Base-by-base conservation (phyloP, 2,329 filamentous ascomycete genomes). In the Aspergillus sergii region DNA sequence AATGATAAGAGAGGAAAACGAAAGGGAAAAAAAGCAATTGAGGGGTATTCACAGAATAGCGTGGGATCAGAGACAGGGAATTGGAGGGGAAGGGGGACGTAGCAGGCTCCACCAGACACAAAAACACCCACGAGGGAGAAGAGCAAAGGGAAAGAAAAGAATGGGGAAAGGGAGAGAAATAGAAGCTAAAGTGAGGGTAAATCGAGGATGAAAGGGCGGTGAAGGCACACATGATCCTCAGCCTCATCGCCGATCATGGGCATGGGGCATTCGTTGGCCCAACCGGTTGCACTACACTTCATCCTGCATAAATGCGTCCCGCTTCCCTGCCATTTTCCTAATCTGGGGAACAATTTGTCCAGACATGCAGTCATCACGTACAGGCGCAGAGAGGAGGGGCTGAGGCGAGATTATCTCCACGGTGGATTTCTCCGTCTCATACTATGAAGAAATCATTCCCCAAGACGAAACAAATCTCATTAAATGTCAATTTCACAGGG, bases 1-100 rank as follows among this genome's bases (percentile, higher is more conserved):
- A 28, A n/a, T 16, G 26, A 34, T 53, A 23, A 34, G 50, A 34
- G 21, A 26, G 21, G 21, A 4, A 14, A 54, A 36, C 23, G 30
- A 34, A 34, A 21, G 32, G 23, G 14, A 5, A 34, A 21, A 54
- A 50, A 28, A n/a, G 39, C 48, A 55, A 63, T 63, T 63, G 61
- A 57, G 61, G 53, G 58, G 55, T 59, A 59, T 23, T 58, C 48
- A 51, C 26, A 50, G 23, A 58, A 50, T 26, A 51, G 26, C 28
- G 32, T 45, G 56, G 43, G 30, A 60, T 55, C 48, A 60, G 66
- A 61, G 64, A 16, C 65, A 66, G 63, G 64, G 64, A 64, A 64
- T 65, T 67, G 56, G 62, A 56, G 30, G 66, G 64, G 64, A 63
- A 14, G 12, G 64, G 64, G 64, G 64, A 68, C 67, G 57, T 48